Evolutionary conservation across 2,329 filamentous ascomycete species (phyloP).

Genomic region (Alternaria brassicae): DNA sequence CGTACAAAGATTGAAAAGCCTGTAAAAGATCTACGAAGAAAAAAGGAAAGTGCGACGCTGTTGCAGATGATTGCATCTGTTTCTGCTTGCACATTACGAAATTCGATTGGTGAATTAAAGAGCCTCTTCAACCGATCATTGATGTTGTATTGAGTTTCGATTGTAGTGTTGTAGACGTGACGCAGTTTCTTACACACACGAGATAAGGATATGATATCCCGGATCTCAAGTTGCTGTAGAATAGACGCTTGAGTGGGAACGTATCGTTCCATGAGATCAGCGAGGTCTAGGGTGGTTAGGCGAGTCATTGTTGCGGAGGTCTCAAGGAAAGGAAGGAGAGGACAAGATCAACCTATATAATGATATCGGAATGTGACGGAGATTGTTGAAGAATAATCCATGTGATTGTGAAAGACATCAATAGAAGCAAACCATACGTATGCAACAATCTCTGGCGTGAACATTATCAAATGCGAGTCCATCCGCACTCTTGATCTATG

Average conservation of each 20-base stretch:
- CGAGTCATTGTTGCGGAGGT: neutral
- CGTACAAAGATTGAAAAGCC: neutral
- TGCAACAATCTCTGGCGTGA: neutral
- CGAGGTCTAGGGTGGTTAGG: neutral
- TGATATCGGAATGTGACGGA: neutral
- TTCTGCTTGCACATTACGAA: neutral
- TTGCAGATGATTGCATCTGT: neutral
- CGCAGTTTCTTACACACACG: neutral
- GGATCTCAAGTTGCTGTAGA: neutral
- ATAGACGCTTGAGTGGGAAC: neutral
- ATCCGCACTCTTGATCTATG: neutral
- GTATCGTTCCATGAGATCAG: neutral
- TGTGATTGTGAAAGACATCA: neutral
- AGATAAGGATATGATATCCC: neutral
- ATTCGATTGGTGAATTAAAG: neutral
- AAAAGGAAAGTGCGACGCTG: neutral
- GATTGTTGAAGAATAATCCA: neutral
- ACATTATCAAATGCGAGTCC: neutral
- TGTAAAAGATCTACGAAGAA: neutral
- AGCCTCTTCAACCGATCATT: neutral
- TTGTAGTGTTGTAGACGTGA: neutral
- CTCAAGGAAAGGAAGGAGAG: neutral
- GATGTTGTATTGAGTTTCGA: neutral
- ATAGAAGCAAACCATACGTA: neutral
- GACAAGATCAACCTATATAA: neutral